A percentile compares a stretch with the other conserved stretches of the same genome.
Evolutionary conservation across 345 rosid species (phyloP).

Genomic region (Excoecaria agallocha): DNA sequence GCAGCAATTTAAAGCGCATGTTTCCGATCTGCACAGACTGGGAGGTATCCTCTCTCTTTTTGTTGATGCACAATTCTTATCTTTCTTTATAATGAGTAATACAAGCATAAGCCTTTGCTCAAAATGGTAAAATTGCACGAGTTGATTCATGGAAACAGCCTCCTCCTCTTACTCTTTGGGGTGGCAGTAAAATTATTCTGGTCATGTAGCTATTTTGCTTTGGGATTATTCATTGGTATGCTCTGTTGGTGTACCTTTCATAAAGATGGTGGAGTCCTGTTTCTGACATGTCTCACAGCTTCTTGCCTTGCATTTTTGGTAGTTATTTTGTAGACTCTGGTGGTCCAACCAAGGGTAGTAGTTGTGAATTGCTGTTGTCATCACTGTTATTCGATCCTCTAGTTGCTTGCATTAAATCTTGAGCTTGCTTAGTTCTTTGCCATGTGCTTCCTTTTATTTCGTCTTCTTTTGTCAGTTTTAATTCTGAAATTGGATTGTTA

Average conservation of each 20-base stretch:
- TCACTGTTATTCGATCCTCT: conserved; percentile 5
- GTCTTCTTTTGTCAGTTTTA: not conserved
- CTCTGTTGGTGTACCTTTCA: conserved; percentile 1
- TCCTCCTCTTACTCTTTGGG: not conserved
- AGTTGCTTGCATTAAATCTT: not conserved
- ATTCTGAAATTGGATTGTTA: not conserved
- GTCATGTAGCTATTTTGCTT: conserved; percentile 2
- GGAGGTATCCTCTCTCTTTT: conserved; percentile 59
- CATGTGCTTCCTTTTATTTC: not conserved
- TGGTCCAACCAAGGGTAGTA: not conserved
- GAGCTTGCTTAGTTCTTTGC: not conserved
- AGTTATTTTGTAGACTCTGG: not conserved
- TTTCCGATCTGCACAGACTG: conserved; percentile 89
- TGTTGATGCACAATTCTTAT: conserved; percentile 14
- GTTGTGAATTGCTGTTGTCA: not conserved
- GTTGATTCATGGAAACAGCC: no score
- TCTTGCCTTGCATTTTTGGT: not conserved
- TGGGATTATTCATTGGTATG: not conserved
- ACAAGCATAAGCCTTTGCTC: not conserved
- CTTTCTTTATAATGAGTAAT: not conserved
- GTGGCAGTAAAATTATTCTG: not conserved
- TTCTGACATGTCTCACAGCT: not conserved
- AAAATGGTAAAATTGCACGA: not conserved
- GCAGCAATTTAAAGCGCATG: conserved; percentile 85
- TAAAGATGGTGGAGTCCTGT: not conserved